These are phyloP conservation scores for Zygnema circumcarinatum DNA, from an alignment of 139 green algal species.

Conservation along the genomic window DNA sequence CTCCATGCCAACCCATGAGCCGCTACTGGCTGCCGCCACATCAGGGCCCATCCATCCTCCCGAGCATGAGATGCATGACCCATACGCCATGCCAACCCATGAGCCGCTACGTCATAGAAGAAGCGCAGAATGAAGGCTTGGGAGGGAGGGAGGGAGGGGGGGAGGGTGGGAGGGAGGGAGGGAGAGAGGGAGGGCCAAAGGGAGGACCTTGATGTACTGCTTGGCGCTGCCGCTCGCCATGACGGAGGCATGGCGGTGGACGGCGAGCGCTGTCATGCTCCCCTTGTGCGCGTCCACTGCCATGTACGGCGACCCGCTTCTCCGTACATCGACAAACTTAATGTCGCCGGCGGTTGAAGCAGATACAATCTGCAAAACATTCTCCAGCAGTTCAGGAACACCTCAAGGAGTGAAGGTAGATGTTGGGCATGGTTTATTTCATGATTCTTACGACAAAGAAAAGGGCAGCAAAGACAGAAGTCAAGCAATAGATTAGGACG, in stretches of 20 bases:
- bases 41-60: too few species aligned
- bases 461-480: background rate
- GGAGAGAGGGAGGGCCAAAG: too few species aligned
- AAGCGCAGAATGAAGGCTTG: too few species aligned
- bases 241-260: conserved; percentile 79
- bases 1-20: too few species aligned
- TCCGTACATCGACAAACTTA: conserved; percentile 80
- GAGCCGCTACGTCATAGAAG: too few species aligned
- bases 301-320: conserved; percentile 59
- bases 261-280: conserved; percentile 75
- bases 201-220: conserved; percentile 85
- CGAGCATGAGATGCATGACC: too few species aligned
- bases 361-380: conserved; percentile 67
- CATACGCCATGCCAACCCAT: too few species aligned
- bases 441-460: background rate
- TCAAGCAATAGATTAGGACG: too few species aligned
- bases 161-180: too few species aligned
- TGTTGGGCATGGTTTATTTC: background rate
- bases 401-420: background rate
- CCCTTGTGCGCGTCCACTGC: conserved; percentile 77
- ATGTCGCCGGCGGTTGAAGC: conserved; percentile 72
- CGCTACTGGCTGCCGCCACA: too few species aligned
- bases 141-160: too few species aligned
- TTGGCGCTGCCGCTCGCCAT: conserved; percentile 77
- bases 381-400: too few species aligned